A percentile compares a stretch with the other conserved stretches of the same genome.
phyloP scores from a whole-genome alignment of 202 grass and related monocot genomes.

The Carex arenaria region DNA sequence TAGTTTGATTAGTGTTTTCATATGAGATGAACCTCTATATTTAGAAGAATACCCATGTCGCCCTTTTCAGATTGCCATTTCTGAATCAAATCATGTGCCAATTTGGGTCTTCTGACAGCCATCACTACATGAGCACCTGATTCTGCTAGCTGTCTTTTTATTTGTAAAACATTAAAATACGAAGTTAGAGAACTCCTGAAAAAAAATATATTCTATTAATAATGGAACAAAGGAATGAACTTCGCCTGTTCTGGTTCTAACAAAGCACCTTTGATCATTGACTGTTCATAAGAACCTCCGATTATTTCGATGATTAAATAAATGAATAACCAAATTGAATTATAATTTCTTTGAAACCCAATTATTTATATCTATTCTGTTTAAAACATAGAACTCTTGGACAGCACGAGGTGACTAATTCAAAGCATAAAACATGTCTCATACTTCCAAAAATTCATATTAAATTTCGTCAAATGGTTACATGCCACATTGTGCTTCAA shows the following conservation, averaged over 20 bases:
- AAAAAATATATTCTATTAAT: background rate
- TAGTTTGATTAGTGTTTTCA: background rate
- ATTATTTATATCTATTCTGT: background rate
- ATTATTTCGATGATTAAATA: background rate
- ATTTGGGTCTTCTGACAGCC: conserved; percentile 83
- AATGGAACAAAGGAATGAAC: background rate
- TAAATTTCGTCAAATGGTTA: background rate
- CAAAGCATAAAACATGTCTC: background rate
- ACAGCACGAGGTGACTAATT: background rate
- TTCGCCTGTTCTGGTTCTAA: background rate
- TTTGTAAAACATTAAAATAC: background rate
- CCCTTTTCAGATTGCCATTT: conserved; percentile 89
- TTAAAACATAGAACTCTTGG: background rate
- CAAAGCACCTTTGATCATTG: background rate
- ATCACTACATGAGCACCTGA: conserved; percentile 90
- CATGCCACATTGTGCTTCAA: background rate
- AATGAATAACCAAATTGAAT: background rate
- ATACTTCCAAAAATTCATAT: background rate
- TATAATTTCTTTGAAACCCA: background rate
- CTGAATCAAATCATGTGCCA: conserved; percentile 81
- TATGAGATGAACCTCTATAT: conserved; percentile 73
- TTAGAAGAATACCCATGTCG: conserved; percentile 53
- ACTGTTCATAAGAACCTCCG: background rate
- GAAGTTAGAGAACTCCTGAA: background rate
- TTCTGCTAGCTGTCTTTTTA: conserved; percentile 73